phyloP scores from a whole-genome alignment of 2,329 filamentous ascomycete species.

The Microsporum canis region DNA sequence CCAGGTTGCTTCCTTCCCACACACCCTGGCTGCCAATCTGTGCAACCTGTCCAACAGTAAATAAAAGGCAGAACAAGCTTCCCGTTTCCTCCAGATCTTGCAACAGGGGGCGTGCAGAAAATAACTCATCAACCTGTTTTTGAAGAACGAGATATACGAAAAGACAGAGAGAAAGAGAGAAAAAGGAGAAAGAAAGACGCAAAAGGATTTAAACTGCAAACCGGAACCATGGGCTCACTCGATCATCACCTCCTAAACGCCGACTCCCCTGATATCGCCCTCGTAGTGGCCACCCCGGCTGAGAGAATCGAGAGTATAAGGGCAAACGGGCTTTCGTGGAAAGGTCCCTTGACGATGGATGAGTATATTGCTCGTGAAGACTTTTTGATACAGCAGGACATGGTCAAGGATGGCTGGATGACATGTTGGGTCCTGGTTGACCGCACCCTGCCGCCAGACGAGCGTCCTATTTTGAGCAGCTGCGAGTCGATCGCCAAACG shows the following conservation, averaged over 20 bases:
- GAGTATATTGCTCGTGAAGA: slow-evolving; percentile 49
- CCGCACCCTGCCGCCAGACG: slow-evolving; percentile 26
- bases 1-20: background rate
- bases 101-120: background rate
- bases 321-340: slow-evolving; percentile 48
- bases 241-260: slow-evolving; percentile 35
- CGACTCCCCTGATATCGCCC: slow-evolving; percentile 40
- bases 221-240: slow-evolving; percentile 27
- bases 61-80: slow-evolving; percentile 2
- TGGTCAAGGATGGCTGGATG: slow-evolving; percentile 45
- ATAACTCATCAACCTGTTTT: background rate
- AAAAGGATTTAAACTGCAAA: background rate
- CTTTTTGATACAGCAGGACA: slow-evolving; percentile 39
- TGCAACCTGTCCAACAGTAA: background rate
- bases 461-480: slow-evolving; percentile 42
- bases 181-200: background rate
- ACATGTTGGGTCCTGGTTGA: slow-evolving; percentile 52
- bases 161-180: background rate
- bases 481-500: slow-evolving; percentile 45
- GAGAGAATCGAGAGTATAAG: slow-evolving; percentile 44
- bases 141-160: background rate
- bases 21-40: background rate
- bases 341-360: slow-evolving; percentile 43
- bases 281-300: slow-evolving; percentile 44
- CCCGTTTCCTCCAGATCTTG: background rate